These are phyloP conservation scores for Mallotus japonicus DNA, from an alignment of 441 rosid genomes.

Conservation along the genomic window DNA sequence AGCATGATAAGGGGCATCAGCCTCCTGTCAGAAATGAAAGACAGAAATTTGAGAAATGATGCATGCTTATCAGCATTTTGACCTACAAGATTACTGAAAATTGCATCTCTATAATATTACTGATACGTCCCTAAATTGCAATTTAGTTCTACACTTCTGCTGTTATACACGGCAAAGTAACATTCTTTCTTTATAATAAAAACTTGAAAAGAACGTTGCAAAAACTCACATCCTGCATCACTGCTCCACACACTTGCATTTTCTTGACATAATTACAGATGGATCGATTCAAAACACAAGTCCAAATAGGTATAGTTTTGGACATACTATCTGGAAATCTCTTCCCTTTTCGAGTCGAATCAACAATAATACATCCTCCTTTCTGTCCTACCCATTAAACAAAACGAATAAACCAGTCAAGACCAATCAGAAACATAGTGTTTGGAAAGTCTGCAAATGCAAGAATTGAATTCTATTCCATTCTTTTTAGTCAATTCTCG, in stretches of 20 bases:
- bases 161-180: not conserved
- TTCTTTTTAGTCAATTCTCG: too few relatives aligned
- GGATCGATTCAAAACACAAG: slow-evolving; percentile 76
- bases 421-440: not conserved
- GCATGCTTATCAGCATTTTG: not conserved
- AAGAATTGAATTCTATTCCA: too few relatives aligned
- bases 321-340: slow-evolving; percentile 97
- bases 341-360: slow-evolving; percentile 90
- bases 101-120: too few relatives aligned
- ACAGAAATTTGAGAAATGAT: not conserved
- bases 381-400: slow-evolving; percentile 63
- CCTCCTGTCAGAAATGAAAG: slow-evolving; percentile 26
- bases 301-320: slow-evolving; percentile 92
- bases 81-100: not conserved
- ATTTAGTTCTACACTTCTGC: not conserved
- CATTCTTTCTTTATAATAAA: slow-evolving; percentile 1
- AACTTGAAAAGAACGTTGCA: too few relatives aligned
- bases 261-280: slow-evolving; percentile 36
- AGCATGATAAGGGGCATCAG: slow-evolving; percentile 22
- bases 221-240: too few relatives aligned
- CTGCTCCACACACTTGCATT: slow-evolving; percentile 16
- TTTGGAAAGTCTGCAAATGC: too few relatives aligned
- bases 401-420: slow-evolving; percentile 7
- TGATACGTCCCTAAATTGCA: not conserved
- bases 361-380: slow-evolving; percentile 85